A percentile compares a stretch with the other conserved stretches of the same genome.
Conservation (phyloP, 352 stramenopile species). For the Pythium grandisporangium region DNA sequence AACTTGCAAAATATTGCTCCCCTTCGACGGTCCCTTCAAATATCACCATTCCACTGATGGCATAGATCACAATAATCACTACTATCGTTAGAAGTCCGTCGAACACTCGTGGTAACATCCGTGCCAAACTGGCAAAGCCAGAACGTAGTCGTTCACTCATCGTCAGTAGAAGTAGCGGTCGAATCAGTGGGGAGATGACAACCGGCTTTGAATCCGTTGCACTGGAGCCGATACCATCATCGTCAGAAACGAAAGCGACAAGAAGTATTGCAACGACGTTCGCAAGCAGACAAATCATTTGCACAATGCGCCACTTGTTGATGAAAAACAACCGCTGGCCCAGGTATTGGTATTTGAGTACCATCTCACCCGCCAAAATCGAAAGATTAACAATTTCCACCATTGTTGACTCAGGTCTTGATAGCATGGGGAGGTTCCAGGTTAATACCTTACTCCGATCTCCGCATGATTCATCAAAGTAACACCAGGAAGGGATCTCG, state of each 20-base stretch:
- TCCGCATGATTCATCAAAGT: slow-evolving; percentile 23
- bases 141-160: slow-evolving; percentile 41
- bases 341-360: slow-evolving; percentile 41
- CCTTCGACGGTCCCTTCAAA: slow-evolving; percentile 54
- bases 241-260: slow-evolving; percentile 16
- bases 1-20: slow-evolving; percentile 33
- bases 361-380: slow-evolving; percentile 30
- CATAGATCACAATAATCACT: slow-evolving; percentile 44
- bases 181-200: slow-evolving; percentile 29
- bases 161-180: slow-evolving; percentile 33
- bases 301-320: slow-evolving; percentile 44
- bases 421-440: slow-evolving; percentile 23
- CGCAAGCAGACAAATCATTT: slow-evolving; percentile 31
- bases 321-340: slow-evolving; percentile 35
- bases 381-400: slow-evolving; percentile 37
- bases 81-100: slow-evolving; percentile 34
- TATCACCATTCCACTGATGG: slow-evolving; percentile 48
- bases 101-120: slow-evolving; percentile 24
- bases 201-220: slow-evolving; percentile 13
- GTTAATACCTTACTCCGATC: slow-evolving; percentile 17
- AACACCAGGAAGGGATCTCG: slow-evolving; percentile 51
- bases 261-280: slow-evolving; percentile 31
- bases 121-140: slow-evolving; percentile 37
- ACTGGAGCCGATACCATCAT: not conserved
- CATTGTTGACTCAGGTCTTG: slow-evolving; percentile 14